Evolutionary conservation across 1,139 yeast genomes (phyloP).

Genomic region (Debaryomycetaceae sp.): DNA sequence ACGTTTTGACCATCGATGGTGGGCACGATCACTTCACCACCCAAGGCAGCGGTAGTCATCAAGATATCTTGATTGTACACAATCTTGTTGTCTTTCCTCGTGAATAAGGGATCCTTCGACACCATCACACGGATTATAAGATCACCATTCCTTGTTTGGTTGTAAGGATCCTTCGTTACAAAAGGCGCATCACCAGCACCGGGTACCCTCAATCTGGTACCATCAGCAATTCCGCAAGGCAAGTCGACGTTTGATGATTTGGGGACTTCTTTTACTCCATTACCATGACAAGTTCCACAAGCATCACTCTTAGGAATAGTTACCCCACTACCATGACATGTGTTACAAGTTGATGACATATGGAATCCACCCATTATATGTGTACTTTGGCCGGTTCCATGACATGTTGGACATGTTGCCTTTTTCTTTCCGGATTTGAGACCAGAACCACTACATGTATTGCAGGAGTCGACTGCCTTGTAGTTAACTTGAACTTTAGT

Average conservation of each 20-base stretch:
- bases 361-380: slow-evolving; percentile 94
- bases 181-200: slow-evolving; percentile 91
- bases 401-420: slow-evolving; percentile 80
- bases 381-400: slow-evolving; percentile 89
- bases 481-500: slow-evolving; percentile 64
- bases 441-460: slow-evolving; percentile 81
- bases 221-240: slow-evolving; percentile 88
- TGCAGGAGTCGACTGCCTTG: slow-evolving; percentile 73
- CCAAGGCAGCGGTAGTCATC: slow-evolving; percentile 95
- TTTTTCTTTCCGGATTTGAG: slow-evolving; percentile 73
- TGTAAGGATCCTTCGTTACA: slow-evolving; percentile 61
- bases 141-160: slow-evolving; percentile 76
- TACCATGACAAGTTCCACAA: slow-evolving; percentile 82
- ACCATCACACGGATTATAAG: slow-evolving; percentile 78
- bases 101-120: slow-evolving; percentile 66
- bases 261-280: slow-evolving; percentile 71
- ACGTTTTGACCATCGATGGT: slow-evolving; percentile 75
- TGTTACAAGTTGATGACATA: slow-evolving; percentile 88
- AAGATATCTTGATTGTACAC: slow-evolving; percentile 65
- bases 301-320: slow-evolving; percentile 63
- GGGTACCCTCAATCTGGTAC: slow-evolving; percentile 76
- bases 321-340: slow-evolving; percentile 89
- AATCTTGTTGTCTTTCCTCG: slow-evolving; percentile 62
- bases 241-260: slow-evolving; percentile 75
- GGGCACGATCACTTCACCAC: slow-evolving; percentile 86